Conservation (phyloP, 768 basidiomycete genomes). For the Mycena polygramma region DNA sequence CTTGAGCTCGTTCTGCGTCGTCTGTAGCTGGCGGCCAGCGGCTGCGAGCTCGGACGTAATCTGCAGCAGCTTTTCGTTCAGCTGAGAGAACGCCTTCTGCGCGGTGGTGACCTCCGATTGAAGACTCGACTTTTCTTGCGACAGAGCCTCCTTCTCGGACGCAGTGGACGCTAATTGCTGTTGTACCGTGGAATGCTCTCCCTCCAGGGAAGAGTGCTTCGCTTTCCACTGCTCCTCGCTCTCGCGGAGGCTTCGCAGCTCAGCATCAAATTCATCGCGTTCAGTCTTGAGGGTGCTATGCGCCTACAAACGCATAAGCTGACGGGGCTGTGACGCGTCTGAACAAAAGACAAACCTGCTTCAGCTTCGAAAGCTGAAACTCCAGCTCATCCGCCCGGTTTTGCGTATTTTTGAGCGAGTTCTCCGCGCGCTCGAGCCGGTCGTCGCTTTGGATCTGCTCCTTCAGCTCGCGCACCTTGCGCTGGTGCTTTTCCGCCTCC, state of each 20-base stretch:
- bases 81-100: conserved; percentile 60
- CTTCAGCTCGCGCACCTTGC: conserved; percentile 77
- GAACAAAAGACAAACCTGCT: conserved; percentile 65
- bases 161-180: conserved; percentile 59
- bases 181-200: conserved; percentile 53
- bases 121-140: conserved; percentile 64
- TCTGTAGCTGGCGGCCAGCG: conserved; percentile 69
- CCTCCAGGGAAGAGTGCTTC: conserved; percentile 62
- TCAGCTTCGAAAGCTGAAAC: conserved; percentile 83
- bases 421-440: conserved; percentile 80
- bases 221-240: conserved; percentile 62
- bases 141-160: conserved; percentile 61
- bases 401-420: conserved; percentile 81
- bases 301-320: conserved; percentile 53
- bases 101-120: conserved; percentile 61
- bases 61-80: conserved; percentile 72
- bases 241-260: conserved; percentile 56
- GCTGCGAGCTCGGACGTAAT: conserved; percentile 66
- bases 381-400: conserved; percentile 88
- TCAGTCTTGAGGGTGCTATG: conserved; percentile 72
- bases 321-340: conserved; percentile 7
- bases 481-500: conserved; percentile 66
- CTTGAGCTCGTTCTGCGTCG: conserved; percentile 74
- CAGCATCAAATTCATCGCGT: conserved; percentile 66
- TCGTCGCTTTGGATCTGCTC: conserved; percentile 90